A percentile compares a stretch with the other conserved stretches of the same genome.
These are phyloP conservation scores for Allantophomopsis lycopodina DNA, from an alignment of 2,329 filamentous ascomycete genomes.

Conservation along the genomic window DNA sequence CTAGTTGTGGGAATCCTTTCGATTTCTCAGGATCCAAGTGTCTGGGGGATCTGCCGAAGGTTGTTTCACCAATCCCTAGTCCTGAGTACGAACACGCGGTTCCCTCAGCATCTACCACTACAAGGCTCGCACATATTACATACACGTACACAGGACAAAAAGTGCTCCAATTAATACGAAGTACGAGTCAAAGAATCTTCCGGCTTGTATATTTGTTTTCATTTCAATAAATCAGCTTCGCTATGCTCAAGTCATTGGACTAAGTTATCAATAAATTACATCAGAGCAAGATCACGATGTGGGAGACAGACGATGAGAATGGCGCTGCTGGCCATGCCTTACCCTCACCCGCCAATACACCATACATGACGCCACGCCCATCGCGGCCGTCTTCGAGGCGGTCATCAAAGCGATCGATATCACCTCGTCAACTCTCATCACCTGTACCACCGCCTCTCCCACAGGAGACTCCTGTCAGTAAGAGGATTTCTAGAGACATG, in stretches of 20 bases:
- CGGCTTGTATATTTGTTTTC: too few relatives aligned
- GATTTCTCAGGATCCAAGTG: too few relatives aligned
- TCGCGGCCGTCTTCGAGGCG: constrained; percentile 35
- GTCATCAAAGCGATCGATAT: constrained; percentile 6
- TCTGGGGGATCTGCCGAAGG: too few relatives aligned
- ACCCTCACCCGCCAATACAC: constrained; percentile 58
- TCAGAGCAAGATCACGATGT: constrained; percentile 31
- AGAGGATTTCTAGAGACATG: constrained; percentile 40
- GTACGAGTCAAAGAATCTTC: too few relatives aligned
- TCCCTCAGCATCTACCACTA: too few relatives aligned
- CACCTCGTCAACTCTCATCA: constrained; percentile 38
- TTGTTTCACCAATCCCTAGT: too few relatives aligned
- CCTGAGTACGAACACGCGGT: too few relatives aligned
- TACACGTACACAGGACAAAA: too few relatives aligned
- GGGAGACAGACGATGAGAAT: constrained; percentile 52
- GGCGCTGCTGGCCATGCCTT: constrained; percentile 41
- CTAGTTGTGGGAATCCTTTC: too few relatives aligned
- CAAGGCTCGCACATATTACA: too few relatives aligned
- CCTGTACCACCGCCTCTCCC: constrained; percentile 42
- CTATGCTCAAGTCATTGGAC: background rate
- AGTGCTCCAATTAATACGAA: too few relatives aligned
- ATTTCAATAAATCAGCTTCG: too few relatives aligned
- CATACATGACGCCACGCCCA: constrained; percentile 57
- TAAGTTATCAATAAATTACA: background rate
- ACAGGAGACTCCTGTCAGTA: constrained; percentile 33